These are phyloP conservation scores for Carex pumila DNA, from an alignment of 176 grass and related monocot species.

Conservation along the genomic window DNA sequence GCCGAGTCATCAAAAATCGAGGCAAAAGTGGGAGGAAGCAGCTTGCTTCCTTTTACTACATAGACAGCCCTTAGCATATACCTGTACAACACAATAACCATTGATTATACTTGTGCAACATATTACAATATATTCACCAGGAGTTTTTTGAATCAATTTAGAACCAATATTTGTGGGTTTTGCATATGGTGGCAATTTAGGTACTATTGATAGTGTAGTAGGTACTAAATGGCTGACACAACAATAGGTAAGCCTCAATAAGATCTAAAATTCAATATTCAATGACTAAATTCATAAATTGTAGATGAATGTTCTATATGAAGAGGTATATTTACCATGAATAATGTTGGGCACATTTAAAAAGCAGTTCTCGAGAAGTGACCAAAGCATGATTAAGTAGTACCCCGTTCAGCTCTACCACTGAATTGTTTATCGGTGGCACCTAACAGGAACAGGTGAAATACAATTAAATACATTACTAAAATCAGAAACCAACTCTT, in stretches of 20 bases:
- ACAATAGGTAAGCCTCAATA: neutral
- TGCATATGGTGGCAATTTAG: neutral
- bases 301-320: neutral
- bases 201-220: neutral
- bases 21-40: constrained; percentile 84
- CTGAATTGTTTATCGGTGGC: constrained; percentile 56
- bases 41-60: constrained; percentile 61
- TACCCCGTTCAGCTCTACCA: constrained; percentile 79
- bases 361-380: constrained; percentile 68
- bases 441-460: constrained; percentile 34
- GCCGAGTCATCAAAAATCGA: constrained; percentile 86
- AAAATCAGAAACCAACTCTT: neutral
- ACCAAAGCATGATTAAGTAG: constrained; percentile 84
- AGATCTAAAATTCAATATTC: neutral
- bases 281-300: neutral
- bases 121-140: neutral
- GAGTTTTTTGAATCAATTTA: neutral
- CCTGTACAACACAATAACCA: constrained; percentile 34
- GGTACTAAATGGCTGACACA: neutral
- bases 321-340: constrained; percentile 48
- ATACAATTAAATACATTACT: neutral
- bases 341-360: constrained; percentile 91
- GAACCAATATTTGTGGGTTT: neutral
- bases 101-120: neutral
- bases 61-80: constrained; percentile 76